These are phyloP conservation scores for Solanum corneliomulleri DNA, from an alignment of 257 asterid species.

Conservation along the genomic window DNA sequence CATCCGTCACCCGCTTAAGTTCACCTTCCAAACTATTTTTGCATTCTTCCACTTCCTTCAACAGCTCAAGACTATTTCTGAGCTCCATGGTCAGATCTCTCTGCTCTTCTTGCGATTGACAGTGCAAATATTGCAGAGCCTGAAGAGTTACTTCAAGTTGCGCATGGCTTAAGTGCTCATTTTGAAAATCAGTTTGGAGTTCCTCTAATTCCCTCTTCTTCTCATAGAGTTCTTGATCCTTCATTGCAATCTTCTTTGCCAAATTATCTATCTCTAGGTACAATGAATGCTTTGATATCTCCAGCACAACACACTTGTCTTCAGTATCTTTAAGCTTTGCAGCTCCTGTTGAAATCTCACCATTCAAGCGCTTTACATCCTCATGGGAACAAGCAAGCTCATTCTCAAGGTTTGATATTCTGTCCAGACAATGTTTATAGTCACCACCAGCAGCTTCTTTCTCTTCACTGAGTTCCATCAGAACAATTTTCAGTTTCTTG, in stretches of 20 bases:
- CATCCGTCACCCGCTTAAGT: conserved; percentile 34
- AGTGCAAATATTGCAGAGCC: conserved; percentile 38
- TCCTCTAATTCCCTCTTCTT: conserved; percentile 67
- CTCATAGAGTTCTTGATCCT: conserved; percentile 57
- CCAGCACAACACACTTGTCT: conserved; percentile 41
- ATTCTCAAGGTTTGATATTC: conserved; percentile 48
- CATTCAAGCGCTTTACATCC: conserved; percentile 42
- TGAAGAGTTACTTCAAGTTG: conserved; percentile 55
- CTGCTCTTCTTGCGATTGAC: conserved; percentile 59
- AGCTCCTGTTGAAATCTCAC: conserved; percentile 29
- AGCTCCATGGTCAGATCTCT: conserved; percentile 52
- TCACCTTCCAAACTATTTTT: conserved; percentile 56
- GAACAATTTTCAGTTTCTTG: conserved; percentile 34
- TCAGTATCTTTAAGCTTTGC: conserved; percentile 39
- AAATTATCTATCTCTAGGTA: conserved; percentile 56
- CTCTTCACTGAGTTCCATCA: conserved; percentile 36
- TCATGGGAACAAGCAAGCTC: conserved; percentile 35
- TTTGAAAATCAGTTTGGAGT: conserved; percentile 44
- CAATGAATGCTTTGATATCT: conserved; percentile 51
- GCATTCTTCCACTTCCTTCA: conserved; percentile 48
- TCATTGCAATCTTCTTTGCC: conserved; percentile 43
- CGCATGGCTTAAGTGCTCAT: conserved; percentile 32
- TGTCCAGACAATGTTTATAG: conserved; percentile 52
- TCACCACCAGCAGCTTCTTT: conserved; percentile 52
- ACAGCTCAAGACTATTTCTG: conserved; percentile 36